A percentile compares a stretch with the other conserved stretches of the same genome.
Evolutionary conservation across 305 asterid species (phyloP).

Genomic region (Plantago coronopus): DNA sequence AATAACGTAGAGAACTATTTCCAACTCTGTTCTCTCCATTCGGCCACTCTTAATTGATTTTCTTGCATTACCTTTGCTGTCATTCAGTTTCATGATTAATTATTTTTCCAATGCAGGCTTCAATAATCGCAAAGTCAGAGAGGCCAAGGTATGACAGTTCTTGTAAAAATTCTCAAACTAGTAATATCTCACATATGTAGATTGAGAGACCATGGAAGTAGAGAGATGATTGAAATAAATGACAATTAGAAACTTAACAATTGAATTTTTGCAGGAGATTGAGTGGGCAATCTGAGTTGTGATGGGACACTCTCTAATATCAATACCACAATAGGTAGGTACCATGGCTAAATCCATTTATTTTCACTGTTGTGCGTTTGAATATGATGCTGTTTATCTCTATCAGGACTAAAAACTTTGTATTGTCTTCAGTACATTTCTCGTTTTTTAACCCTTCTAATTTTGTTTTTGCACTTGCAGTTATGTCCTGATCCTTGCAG

Average conservation of each 20-base stretch:
- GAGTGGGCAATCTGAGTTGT: constrained; percentile 32
- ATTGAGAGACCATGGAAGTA: not conserved
- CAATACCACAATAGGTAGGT: constrained; percentile 31
- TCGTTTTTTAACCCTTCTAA: too few relatives aligned
- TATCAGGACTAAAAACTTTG: too few relatives aligned
- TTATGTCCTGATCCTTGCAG: too few relatives aligned
- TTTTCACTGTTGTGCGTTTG: not conserved
- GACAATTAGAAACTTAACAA: constrained; percentile 3
- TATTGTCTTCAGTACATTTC: too few relatives aligned
- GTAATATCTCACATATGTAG: not conserved
- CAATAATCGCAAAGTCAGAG: constrained; percentile 38
- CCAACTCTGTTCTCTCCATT: not conserved
- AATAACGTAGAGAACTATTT: too few relatives aligned
- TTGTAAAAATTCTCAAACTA: not conserved
- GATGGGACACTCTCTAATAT: constrained; percentile 31
- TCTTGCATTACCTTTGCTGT: not conserved
- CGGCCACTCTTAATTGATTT: not conserved
- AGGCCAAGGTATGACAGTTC: constrained; percentile 32
- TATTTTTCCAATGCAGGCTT: constrained; percentile 32
- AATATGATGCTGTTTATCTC: not conserved
- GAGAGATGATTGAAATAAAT: not conserved
- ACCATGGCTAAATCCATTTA: not conserved
- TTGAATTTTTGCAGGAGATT: constrained; percentile 31
- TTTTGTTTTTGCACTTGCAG: too few relatives aligned
- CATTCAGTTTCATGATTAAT: too few relatives aligned